A percentile compares a stretch with the other conserved stretches of the same genome.
Conservation (phyloP, 768 basidiomycete genomes). For the Calocybe indica region DNA sequence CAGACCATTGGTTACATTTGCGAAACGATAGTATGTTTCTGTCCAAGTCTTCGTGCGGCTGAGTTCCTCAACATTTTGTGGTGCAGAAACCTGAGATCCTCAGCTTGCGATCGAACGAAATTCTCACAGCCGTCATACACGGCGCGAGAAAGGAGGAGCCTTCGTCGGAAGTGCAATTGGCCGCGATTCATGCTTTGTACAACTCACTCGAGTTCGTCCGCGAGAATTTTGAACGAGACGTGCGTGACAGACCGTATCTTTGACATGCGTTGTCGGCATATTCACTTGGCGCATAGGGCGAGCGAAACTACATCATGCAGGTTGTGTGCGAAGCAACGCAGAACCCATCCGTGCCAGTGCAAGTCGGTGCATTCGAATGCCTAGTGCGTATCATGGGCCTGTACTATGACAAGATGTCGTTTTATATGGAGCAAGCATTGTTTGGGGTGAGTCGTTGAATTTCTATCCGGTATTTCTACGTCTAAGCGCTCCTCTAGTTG, state of each 20-base stretch:
- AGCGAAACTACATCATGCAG: conserved; percentile 99
- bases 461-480: conserved; percentile 6
- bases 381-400: conserved; percentile 94
- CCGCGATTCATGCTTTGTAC: conserved; percentile 87
- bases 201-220: conserved; percentile 97
- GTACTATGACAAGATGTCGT: conserved; percentile 98
- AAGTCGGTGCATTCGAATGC: conserved; percentile 95
- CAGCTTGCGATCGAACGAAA: conserved; percentile 88
- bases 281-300: conserved; percentile 55
- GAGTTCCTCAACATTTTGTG: conserved; percentile 11
- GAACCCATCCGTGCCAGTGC: conserved; percentile 69
- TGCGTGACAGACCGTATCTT: conserved; percentile 29
- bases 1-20: conserved; percentile 98
- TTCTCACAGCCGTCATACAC: conserved; percentile 96
- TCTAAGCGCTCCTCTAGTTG: conserved; percentile 43
- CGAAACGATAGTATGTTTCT: conserved; percentile 80
- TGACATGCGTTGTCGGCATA: conserved; percentile 4
- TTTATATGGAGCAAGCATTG: conserved; percentile 98
- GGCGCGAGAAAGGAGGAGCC: conserved; percentile 96
- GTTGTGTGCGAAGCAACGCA: conserved; percentile 99
- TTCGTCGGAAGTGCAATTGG: conserved; percentile 83
- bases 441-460: conserved; percentile 71
- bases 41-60: conserved; percentile 1
- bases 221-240: conserved; percentile 97
- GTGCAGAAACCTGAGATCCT: conserved; percentile 91